These are phyloP conservation scores for Lophiostoma macrostomum DNA, from an alignment of 495 filamentous ascomycete genomes.

Conservation along the genomic window DNA sequence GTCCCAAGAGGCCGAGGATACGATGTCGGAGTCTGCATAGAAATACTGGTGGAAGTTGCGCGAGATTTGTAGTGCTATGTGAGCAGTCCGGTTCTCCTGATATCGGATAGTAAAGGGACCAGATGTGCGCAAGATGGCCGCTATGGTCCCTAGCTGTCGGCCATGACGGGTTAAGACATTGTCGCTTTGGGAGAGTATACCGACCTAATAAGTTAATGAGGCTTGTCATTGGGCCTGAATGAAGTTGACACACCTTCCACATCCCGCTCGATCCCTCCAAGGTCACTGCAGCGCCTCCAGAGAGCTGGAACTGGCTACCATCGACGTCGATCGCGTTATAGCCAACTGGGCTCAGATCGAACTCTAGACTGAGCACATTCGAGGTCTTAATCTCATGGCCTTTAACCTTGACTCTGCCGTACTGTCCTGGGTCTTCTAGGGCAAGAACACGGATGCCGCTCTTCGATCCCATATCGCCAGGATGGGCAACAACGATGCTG, in stretches of 20 bases:
- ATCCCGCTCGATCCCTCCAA: no score
- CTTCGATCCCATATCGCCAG: conserved; percentile 51
- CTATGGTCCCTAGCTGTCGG: conserved; percentile 50
- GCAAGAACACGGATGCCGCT: conserved; percentile 50
- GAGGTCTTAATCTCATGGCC: conserved; percentile 23
- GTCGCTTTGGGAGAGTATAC: not conserved
- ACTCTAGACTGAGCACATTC: conserved; percentile 31
- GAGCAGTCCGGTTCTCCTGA: conserved; percentile 30
- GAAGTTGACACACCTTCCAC: conserved; percentile 10
- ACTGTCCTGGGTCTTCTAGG: conserved; percentile 47
- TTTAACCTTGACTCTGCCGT: conserved; percentile 32
- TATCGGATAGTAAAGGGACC: conserved; percentile 47
- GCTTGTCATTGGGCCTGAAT: no score
- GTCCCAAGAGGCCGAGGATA: not conserved
- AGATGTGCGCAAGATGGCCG: conserved; percentile 49
- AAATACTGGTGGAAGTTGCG: conserved; percentile 61
- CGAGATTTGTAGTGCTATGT: conserved; percentile 53
- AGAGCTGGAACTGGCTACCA: not conserved
- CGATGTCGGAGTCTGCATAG: conserved; percentile 53
- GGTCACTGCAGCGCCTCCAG: no score
- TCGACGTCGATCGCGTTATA: not conserved
- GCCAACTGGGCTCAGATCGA: conserved; percentile 11
- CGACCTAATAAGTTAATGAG: conserved; percentile 3
- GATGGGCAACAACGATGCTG: conserved; percentile 48
- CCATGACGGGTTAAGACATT: conserved; percentile 38